A percentile compares a stretch with the other conserved stretches of the same genome.
These are phyloP conservation scores for Gossypium schwendimanii DNA, from an alignment of 441 rosid genomes.

Conservation along the genomic window DNA sequence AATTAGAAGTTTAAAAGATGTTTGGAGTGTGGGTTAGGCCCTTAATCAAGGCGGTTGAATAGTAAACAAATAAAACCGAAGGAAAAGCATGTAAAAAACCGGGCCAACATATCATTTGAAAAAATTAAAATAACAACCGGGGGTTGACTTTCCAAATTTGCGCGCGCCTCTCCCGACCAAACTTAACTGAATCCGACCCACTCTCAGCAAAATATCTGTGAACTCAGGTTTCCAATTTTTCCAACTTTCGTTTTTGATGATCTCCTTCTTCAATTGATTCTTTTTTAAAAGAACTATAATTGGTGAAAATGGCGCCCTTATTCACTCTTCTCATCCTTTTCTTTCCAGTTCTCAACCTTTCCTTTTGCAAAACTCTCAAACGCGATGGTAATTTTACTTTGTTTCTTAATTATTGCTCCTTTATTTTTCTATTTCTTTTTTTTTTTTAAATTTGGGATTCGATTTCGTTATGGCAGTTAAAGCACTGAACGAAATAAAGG, in stretches of 20 bases:
- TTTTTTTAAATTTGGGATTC: not conserved
- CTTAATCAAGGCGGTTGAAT: too few relatives aligned
- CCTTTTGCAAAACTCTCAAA: slow-evolving; percentile 59
- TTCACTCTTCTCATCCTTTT: slow-evolving; percentile 25
- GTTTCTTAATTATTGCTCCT: not conserved
- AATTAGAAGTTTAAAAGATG: too few relatives aligned
- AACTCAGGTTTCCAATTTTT: not conserved
- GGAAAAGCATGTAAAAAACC: not conserved
- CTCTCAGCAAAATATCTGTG: slow-evolving; percentile 1
- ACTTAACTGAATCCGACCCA: not conserved
- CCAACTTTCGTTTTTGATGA: not conserved
- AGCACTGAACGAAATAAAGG: slow-evolving; percentile 76
- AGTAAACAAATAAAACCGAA: too few relatives aligned
- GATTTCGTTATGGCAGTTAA: slow-evolving; percentile 37
- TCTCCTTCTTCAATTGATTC: not conserved
- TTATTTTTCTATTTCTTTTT: not conserved
- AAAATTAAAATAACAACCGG: too few relatives aligned
- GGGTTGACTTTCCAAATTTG: not conserved
- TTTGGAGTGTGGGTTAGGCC: too few relatives aligned
- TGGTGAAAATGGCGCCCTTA: slow-evolving; percentile 27
- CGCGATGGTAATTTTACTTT: slow-evolving; percentile 47
- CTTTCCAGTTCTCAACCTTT: slow-evolving; percentile 26
- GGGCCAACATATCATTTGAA: not conserved
- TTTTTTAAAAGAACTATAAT: not conserved
- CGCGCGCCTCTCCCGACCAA: not conserved